Evolutionary conservation across 441 rosid species (phyloP).

Genomic region (Euphorbia schlechtendalii): DNA sequence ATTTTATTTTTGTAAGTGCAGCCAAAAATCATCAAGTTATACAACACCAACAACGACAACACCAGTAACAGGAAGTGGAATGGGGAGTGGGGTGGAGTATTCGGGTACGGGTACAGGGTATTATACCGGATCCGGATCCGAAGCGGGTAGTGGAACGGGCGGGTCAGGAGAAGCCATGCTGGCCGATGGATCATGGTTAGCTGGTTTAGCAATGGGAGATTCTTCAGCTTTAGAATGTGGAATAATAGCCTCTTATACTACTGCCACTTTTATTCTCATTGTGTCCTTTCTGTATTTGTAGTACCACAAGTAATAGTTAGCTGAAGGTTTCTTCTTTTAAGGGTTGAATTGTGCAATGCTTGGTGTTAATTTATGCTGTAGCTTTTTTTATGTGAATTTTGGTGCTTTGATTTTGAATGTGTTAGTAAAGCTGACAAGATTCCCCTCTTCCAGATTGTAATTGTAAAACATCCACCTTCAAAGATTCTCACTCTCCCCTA

Average conservation of each 20-base stretch:
- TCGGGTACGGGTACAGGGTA: slow-evolving; percentile 29
- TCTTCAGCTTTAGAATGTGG: slow-evolving; percentile 25
- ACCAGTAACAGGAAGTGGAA: slow-evolving; percentile 24
- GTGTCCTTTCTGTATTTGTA: slow-evolving; percentile 34
- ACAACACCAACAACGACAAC: slow-evolving; percentile 34
- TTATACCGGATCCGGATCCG: slow-evolving; percentile 22
- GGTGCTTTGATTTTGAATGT: slow-evolving; percentile 20
- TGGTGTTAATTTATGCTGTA: slow-evolving; percentile 22
- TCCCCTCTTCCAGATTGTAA: slow-evolving; percentile 24
- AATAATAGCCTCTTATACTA: slow-evolving; percentile 15
- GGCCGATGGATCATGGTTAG: slow-evolving; percentile 81
- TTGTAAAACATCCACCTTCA: slow-evolving; percentile 21
- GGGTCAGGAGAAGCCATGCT: slow-evolving; percentile 41
- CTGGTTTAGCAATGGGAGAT: slow-evolving; percentile 87
- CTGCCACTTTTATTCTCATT: slow-evolving; percentile 21
- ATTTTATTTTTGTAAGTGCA: slow-evolving; percentile 29
- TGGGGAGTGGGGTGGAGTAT: slow-evolving; percentile 26
- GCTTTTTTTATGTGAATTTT: background rate
- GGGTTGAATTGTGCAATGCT: background rate
- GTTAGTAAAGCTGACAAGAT: slow-evolving; percentile 35
- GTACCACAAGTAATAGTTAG: slow-evolving; percentile 4
- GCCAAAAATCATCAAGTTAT: slow-evolving; percentile 75
- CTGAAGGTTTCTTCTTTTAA: background rate
- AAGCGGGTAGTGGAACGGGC: slow-evolving; percentile 15
- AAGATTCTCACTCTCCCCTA: slow-evolving; percentile 14